Evolutionary conservation across 2,329 filamentous ascomycete genomes (phyloP).

Genomic region (Paraconiothyrium brasiliense): DNA sequence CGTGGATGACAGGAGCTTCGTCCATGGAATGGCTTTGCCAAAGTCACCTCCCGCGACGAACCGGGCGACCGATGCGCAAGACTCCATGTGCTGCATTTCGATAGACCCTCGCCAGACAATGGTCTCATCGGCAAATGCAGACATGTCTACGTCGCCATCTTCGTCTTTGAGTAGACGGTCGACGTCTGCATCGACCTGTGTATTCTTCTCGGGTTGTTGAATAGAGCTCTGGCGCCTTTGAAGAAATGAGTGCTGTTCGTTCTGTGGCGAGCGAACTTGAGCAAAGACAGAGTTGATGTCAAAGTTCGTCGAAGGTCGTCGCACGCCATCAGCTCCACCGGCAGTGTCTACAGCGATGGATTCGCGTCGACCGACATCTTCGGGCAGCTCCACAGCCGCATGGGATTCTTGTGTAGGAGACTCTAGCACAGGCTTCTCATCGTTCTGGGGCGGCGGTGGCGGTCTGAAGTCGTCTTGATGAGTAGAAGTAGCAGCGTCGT

Average conservation of each 20-base stretch:
- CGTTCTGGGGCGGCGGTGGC: constrained; percentile 36
- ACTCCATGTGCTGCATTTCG: constrained; percentile 77
- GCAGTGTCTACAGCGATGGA: constrained; percentile 50
- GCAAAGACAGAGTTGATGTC: constrained; percentile 88
- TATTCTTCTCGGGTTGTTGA: constrained; percentile 51
- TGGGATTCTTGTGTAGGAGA: constrained; percentile 27
- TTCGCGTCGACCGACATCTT: constrained; percentile 36
- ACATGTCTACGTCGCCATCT: constrained; percentile 80
- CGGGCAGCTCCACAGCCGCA: constrained; percentile 46
- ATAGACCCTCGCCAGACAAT: constrained; percentile 63
- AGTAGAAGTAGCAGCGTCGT: constrained; percentile 59
- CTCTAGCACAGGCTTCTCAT: constrained; percentile 25
- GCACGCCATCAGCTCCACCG: constrained; percentile 40
- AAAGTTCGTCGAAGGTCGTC: constrained; percentile 71
- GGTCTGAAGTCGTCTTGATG: constrained; percentile 39
- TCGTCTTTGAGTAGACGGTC: constrained; percentile 87
- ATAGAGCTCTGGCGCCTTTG: constrained; percentile 62
- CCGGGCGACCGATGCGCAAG: constrained; percentile 79
- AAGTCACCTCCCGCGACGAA: constrained; percentile 87
- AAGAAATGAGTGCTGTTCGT: constrained; percentile 57
- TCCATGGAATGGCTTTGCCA: constrained; percentile 73
- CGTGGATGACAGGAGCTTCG: constrained; percentile 74
- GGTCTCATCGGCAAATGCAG: constrained; percentile 74
- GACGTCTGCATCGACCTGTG: constrained; percentile 80
- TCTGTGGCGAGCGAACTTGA: constrained; percentile 78